These are phyloP conservation scores for Ganoderma resinaceum DNA, from an alignment of 1,284 basidiomycete species.

Conservation along the genomic window DNA sequence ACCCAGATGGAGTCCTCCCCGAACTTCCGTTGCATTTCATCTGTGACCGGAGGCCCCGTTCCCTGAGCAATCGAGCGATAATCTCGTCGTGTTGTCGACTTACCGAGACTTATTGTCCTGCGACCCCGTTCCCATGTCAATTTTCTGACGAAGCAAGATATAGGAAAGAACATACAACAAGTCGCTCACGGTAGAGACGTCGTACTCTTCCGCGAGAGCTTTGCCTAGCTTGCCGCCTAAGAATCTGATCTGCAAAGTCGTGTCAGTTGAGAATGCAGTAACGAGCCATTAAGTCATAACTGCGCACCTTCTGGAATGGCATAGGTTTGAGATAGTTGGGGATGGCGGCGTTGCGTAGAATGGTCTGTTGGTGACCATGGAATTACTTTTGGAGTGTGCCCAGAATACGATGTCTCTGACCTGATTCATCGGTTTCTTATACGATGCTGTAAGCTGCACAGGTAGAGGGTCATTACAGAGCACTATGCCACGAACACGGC, in stretches of 20 bases:
- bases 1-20: conserved; percentile 91
- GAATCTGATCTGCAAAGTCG: conserved; percentile 78
- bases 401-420: conserved; percentile 44
- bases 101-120: conserved; percentile 26
- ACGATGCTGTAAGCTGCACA: conserved; percentile 82
- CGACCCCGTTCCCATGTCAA: background rate
- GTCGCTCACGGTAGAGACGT: conserved; percentile 89
- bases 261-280: background rate
- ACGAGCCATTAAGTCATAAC: background rate
- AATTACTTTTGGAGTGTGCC: background rate
- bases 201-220: conserved; percentile 87
- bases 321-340: conserved; percentile 83
- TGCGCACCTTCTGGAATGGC: conserved; percentile 83
- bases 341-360: conserved; percentile 84
- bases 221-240: conserved; percentile 95
- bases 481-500: background rate
- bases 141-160: background rate
- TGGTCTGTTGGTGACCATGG: conserved; percentile 56
- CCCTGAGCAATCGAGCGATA: conserved; percentile 23
- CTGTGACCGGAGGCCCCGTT: conserved; percentile 42
- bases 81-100: conserved; percentile 3
- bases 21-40: conserved; percentile 85
- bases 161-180: conserved; percentile 63
- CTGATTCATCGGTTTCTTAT: conserved; percentile 89
- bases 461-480: background rate